Evolutionary conservation across 192 early-diverging fungal species (phyloP).

Genomic region (Kickxella alabastrina): DNA sequence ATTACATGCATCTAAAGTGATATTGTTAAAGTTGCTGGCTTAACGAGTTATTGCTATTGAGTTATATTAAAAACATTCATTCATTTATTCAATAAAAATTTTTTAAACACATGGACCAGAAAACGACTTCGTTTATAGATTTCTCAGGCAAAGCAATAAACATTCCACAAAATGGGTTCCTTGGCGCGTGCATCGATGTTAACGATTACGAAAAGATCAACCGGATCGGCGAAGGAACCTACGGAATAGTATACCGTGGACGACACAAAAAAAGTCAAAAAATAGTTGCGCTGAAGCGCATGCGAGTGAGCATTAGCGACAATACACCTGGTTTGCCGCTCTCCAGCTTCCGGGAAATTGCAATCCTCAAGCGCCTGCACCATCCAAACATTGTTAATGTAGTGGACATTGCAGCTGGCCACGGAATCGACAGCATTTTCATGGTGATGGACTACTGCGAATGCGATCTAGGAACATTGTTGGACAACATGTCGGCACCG

Average conservation of each 20-base stretch:
- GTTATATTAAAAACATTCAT: too few species aligned
- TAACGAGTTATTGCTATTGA: too few species aligned
- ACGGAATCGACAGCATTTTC: constrained; percentile 71
- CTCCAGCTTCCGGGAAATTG: constrained; percentile 73
- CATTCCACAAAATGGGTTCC: constrained; percentile 48
- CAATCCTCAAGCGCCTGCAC: constrained; percentile 59
- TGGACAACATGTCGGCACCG: constrained; percentile 20
- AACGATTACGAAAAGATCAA: constrained; percentile 86
- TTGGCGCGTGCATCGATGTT: constrained; percentile 71
- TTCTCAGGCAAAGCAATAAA: constrained; percentile 15
- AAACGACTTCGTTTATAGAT: constrained; percentile 8
- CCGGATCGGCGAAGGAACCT: constrained; percentile 87
- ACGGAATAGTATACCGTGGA: constrained; percentile 85
- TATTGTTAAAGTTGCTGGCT: too few species aligned
- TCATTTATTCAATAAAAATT: too few species aligned
- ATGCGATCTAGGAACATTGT: constrained; percentile 36
- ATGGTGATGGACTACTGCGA: constrained; percentile 92
- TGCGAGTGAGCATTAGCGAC: constrained; percentile 55
- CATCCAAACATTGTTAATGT: constrained; percentile 75
- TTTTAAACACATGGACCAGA: too few species aligned
- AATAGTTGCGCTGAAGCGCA: constrained; percentile 62
- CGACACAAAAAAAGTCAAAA: constrained; percentile 46
- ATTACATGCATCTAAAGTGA: too few species aligned
- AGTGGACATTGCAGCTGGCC: constrained; percentile 66
- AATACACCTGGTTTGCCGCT: constrained; percentile 59